Evolutionary conservation across 2,329 filamentous ascomycete species (phyloP), one percentile per base, ranked within the genome.

Genomic region (Blastomyces gilchristii): DNA sequence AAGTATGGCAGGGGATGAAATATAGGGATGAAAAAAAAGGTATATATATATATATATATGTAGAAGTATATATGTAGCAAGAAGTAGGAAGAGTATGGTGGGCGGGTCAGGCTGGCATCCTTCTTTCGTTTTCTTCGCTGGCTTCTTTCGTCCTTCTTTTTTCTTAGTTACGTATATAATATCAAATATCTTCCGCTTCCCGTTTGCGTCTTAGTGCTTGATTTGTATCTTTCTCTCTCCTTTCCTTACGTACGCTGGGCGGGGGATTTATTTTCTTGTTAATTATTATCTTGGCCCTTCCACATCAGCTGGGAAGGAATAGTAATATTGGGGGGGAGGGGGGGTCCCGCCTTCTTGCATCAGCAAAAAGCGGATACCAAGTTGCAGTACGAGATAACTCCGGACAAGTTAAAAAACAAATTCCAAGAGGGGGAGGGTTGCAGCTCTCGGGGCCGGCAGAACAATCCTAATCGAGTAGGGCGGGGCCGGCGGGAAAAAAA

Each of bases 401-500:
- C 28, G 22, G 25, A 28, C 22, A 52, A 52, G 25, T 28, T 34
- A 34, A 52, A 22, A 8, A 25, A 1, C 25, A 49, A 49, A 22
- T n/a, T 49, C 8, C 18, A 49, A 49, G 1, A 31, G 14, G 34
- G n/a, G n/a, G n/a, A 31, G 37, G 37, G 12, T 9, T 58, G 57
- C 39, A 41, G 47, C 47, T 31, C 57, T 58, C 57, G 57, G 57
- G 22, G 11, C 22, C 12, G 57, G 57, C 57, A 58, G 57, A 58
- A 58, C 57, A 43, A 47, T 39, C 57, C 57, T 31, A 58, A 58
- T 58, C 41, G 57, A 58, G 57, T 47, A 58, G 57, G 11, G n/a
- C 37, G 37, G 54, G 37, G 54, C 22, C 45, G 47, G 41, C 22
- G 25, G 5, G 8, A 6, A n/a, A 22, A 22, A 28, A 50, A 31